Conservation (phyloP, 176 grass and related monocot genomes). For the Oryza meyeriana region DNA sequence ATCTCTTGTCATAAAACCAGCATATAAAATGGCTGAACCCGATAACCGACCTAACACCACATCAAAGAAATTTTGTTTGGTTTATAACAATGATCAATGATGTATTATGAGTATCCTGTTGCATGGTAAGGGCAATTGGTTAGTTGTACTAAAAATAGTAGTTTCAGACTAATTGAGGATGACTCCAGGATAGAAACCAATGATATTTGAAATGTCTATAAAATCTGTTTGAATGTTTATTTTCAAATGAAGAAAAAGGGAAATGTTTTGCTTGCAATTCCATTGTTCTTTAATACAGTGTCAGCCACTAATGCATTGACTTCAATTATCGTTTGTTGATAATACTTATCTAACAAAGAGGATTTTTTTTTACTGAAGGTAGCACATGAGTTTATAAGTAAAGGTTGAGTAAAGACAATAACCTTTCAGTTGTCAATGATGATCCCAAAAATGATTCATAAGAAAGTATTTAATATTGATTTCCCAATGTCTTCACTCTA, state of each 20-base stretch:
- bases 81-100: background rate
- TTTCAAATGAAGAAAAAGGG: conserved; percentile 11
- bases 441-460: background rate
- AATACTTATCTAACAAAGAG: background rate
- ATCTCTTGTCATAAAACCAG: background rate
- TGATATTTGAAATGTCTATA: background rate
- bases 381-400: background rate
- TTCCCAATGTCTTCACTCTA: conserved; percentile 26
- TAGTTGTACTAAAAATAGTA: conserved; percentile 2
- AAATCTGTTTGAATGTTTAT: conserved; percentile 29
- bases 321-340: conserved; percentile 9
- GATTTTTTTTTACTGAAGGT: background rate
- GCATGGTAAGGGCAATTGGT: background rate
- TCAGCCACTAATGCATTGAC: background rate
- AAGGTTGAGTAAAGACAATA: background rate
- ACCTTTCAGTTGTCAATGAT: background rate
- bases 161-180: background rate
- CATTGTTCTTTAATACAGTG: background rate
- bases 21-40: background rate
- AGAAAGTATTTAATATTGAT: background rate
- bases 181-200: background rate
- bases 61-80: background rate
- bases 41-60: background rate
- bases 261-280: background rate
- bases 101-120: background rate